Conservation (phyloP, 1,139 yeast genomes). For the Candida glucosophila region DNA sequence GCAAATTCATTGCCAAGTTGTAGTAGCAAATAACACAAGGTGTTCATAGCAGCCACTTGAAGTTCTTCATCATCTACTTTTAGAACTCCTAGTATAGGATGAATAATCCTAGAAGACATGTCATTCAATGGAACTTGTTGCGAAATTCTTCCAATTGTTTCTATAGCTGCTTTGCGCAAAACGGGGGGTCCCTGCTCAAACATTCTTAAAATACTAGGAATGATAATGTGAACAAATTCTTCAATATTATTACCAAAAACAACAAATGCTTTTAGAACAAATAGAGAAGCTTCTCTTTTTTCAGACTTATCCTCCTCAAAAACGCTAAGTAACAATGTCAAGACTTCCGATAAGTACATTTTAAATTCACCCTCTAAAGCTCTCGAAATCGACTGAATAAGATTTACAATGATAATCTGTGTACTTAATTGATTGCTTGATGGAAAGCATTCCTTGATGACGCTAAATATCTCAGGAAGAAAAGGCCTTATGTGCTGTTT, state of each 20-base stretch:
- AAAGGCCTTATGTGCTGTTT: constrained; percentile 86
- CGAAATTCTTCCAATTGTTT: constrained; percentile 76
- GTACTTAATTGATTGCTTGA: constrained; percentile 45
- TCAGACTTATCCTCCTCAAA: constrained; percentile 70
- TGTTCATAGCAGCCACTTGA: constrained; percentile 59
- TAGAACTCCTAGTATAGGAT: constrained; percentile 72
- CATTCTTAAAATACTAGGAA: constrained; percentile 76
- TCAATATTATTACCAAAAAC: constrained; percentile 84
- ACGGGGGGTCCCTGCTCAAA: constrained; percentile 60
- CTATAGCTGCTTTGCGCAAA: constrained; percentile 70
- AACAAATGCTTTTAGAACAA: constrained; percentile 80
- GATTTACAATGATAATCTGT: constrained; percentile 70
- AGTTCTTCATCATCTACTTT: constrained; percentile 55
- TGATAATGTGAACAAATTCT: constrained; percentile 76
- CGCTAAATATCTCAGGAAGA: constrained; percentile 66
- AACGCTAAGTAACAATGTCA: constrained; percentile 69
- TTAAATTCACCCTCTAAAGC: constrained; percentile 92
- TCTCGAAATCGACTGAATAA: constrained; percentile 76
- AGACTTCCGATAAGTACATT: constrained; percentile 66
- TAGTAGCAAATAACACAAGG: constrained; percentile 67
- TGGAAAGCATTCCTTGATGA: constrained; percentile 65
- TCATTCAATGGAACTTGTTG: constrained; percentile 69
- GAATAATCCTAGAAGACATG: constrained; percentile 85
- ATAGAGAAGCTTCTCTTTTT: constrained; percentile 57
- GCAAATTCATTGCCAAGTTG: constrained; percentile 82